phyloP scores from a whole-genome alignment of 2,329 filamentous ascomycete species.

The Bipolaris zeicola region DNA sequence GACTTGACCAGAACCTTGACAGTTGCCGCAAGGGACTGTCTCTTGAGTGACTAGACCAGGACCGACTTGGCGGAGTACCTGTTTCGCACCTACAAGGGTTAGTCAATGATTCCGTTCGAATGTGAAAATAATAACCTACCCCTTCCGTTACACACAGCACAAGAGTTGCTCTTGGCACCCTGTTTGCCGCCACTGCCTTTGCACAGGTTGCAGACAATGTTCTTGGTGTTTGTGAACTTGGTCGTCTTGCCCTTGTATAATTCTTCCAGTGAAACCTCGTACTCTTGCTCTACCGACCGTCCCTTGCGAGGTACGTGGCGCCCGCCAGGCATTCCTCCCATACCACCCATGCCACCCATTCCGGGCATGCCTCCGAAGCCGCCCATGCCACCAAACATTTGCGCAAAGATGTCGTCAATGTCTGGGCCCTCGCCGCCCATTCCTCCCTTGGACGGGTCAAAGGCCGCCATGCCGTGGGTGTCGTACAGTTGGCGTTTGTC shows the following conservation, averaged over 20 bases:
- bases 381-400: conserved; percentile 76
- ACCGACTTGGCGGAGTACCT: conserved; percentile 81
- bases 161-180: conserved; percentile 82
- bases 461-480: conserved; percentile 92
- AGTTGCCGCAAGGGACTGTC: conserved; percentile 79
- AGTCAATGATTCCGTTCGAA: conserved; percentile 11
- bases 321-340: conserved; percentile 58
- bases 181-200: conserved; percentile 91
- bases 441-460: conserved; percentile 74
- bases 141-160: conserved; percentile 81
- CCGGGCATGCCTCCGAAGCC: conserved; percentile 57
- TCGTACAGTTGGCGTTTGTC: conserved; percentile 93
- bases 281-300: conserved; percentile 84
- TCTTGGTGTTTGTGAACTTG: conserved; percentile 94
- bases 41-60: conserved; percentile 84
- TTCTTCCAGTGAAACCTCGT: conserved; percentile 90
- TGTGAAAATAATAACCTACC: conserved; percentile 51
- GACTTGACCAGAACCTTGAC: conserved; percentile 81
- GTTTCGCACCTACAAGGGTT: conserved; percentile 63
- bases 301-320: conserved; percentile 66
- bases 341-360: conserved; percentile 62
- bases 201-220: conserved; percentile 84
- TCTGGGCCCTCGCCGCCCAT: conserved; percentile 69
- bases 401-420: conserved; percentile 87
- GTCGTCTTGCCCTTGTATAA: conserved; percentile 99